phyloP scores from a whole-genome alignment of 2,329 filamentous ascomycete species.

The Allantophomopsis lycopodina region DNA sequence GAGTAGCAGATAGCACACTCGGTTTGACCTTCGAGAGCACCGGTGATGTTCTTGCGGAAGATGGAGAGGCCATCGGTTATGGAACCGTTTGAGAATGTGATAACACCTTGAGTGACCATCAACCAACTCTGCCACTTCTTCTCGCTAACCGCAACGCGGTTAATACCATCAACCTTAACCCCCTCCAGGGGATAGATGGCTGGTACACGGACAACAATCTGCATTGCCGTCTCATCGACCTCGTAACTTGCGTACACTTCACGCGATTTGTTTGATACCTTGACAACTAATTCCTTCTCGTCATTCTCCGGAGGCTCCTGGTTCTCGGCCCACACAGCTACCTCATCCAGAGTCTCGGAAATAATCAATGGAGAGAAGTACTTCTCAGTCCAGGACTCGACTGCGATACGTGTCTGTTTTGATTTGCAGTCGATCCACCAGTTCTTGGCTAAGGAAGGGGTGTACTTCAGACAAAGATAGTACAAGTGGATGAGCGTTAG shows the following conservation, averaged over 20 bases:
- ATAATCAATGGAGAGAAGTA: conserved; percentile 65
- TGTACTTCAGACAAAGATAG: conserved; percentile 65
- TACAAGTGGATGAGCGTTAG: conserved; percentile 79
- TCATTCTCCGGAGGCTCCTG: conserved; percentile 34
- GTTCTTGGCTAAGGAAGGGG: conserved; percentile 63
- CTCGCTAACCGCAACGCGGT: conserved; percentile 77
- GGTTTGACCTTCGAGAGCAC: conserved; percentile 79
- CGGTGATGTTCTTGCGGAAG: conserved; percentile 77
- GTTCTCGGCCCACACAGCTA: conserved; percentile 48
- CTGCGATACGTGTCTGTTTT: conserved; percentile 64
- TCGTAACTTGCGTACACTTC: conserved; percentile 79
- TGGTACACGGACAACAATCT: conserved; percentile 72
- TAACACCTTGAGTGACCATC: conserved; percentile 76
- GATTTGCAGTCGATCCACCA: conserved; percentile 80
- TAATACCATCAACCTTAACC: conserved; percentile 63
- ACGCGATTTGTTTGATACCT: conserved; percentile 53
- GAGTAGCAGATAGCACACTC: conserved; percentile 97
- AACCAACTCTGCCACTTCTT: conserved; percentile 91
- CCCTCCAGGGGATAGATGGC: conserved; percentile 69
- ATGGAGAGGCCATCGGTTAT: conserved; percentile 77
- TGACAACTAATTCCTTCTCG: conserved; percentile 48
- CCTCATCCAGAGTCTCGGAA: conserved; percentile 48
- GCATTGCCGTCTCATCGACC: conserved; percentile 75
- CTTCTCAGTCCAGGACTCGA: conserved; percentile 77
- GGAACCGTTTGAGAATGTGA: conserved; percentile 83